Percentiles rank a stretch among this genome's conserved stretches.
Evolutionary conservation across 164 flowering plant genomes (phyloP).

Genomic region (Aristolochia californica): DNA sequence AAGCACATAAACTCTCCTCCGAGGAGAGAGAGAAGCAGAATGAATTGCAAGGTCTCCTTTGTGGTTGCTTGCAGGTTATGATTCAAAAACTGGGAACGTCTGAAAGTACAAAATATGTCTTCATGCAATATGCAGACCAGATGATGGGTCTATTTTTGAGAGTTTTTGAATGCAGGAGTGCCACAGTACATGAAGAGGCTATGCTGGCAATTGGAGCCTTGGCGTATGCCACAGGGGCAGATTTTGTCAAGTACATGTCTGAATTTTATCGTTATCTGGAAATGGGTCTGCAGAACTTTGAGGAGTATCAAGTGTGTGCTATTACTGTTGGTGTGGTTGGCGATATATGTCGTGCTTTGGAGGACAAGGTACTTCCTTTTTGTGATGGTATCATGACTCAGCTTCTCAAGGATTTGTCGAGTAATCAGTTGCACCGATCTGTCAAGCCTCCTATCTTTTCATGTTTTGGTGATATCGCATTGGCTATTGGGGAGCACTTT

Average conservation of each 20-base stretch:
- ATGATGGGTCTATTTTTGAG: conserved; percentile 48
- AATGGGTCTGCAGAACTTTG: conserved; percentile 62
- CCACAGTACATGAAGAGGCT: conserved; percentile 59
- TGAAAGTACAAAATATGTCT: conserved; percentile 31
- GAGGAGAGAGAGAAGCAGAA: conserved; percentile 46
- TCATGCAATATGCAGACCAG: conserved; percentile 52
- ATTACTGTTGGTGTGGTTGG: conserved; percentile 57
- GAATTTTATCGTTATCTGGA: conserved; percentile 49
- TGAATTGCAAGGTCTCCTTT: conserved; percentile 55
- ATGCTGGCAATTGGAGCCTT: conserved; percentile 65
- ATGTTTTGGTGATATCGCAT: conserved; percentile 55
- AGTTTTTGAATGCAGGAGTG: conserved; percentile 46
- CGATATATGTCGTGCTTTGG: conserved; percentile 51
- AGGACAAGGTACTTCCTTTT: conserved; percentile 45
- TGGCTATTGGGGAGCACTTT: conserved; percentile 57
- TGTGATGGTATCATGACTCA: conserved; percentile 61
- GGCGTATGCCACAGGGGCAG: conserved; percentile 41
- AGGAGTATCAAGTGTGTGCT: conserved; percentile 62
- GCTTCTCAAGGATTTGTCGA: conserved; percentile 51
- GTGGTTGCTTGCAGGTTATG: conserved; percentile 54
- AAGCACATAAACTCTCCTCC: conserved; percentile 33
- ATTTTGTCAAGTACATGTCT: conserved; percentile 44
- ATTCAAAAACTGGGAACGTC: conserved; percentile 47
- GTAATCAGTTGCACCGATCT: conserved; percentile 49
- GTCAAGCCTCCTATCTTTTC: conserved; percentile 62